A percentile compares a stretch with the other conserved stretches of the same genome.
phyloP scores from a whole-genome alignment of 164 flowering plant species.

The Amborella trichopoda region DNA sequence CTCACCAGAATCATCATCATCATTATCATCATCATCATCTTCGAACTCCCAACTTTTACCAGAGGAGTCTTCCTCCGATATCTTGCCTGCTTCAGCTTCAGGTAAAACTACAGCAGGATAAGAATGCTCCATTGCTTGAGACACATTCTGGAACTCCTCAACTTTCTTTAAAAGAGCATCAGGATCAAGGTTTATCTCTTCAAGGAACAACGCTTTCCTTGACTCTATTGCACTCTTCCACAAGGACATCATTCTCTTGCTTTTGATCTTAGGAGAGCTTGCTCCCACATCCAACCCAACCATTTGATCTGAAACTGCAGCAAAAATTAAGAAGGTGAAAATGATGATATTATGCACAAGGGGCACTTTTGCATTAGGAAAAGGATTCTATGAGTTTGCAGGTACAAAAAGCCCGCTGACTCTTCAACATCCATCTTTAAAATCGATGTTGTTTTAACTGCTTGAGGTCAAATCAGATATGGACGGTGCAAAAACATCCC shows the following conservation, averaged over 20 bases:
- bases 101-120: constrained; percentile 45
- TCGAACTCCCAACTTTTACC: constrained; percentile 11
- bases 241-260: constrained; percentile 53
- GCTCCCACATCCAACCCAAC: too few relatives aligned
- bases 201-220: constrained; percentile 62
- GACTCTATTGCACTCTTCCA: constrained; percentile 78
- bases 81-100: constrained; percentile 12
- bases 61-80: constrained; percentile 1
- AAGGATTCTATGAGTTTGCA: too few relatives aligned
- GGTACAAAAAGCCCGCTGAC: too few relatives aligned
- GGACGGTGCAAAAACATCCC: too few relatives aligned
- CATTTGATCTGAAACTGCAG: too few relatives aligned
- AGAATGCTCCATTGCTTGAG: constrained; percentile 60
- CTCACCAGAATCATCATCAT: constrained; percentile 15
- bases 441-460: too few relatives aligned
- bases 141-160: constrained; percentile 51
- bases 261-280: too few relatives aligned
- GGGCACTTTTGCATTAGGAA: too few relatives aligned
- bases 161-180: constrained; percentile 70
- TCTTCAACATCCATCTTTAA: too few relatives aligned
- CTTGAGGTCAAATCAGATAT: too few relatives aligned
- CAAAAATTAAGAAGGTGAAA: too few relatives aligned
- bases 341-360: too few relatives aligned
- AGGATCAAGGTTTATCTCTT: constrained; percentile 51
- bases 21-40: constrained; percentile 8